Base-by-base conservation (phyloP, 2,329 filamentous ascomycete genomes). In the Penicillium sp. region DNA sequence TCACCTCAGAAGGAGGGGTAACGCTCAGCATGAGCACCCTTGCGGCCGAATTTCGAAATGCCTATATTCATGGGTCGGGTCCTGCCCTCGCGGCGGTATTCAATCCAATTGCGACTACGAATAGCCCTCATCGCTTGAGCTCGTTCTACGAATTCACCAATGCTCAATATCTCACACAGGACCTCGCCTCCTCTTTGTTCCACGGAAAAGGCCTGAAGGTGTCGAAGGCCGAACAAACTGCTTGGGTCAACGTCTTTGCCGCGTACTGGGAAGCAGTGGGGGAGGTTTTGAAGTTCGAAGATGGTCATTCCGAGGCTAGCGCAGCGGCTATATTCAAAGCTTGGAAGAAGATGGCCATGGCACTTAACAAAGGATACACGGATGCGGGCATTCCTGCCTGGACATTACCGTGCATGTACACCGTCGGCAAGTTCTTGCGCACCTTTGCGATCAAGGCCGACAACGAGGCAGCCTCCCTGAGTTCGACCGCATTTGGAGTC, bases 391-490 rank as follows among this genome's bases (percentile, higher is more conserved):
- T 54, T 19, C 52, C 91, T 63, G 88, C 91, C 31, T 99, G 95
- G 93, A 95, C 92, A 0, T 87, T 99, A 51, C 93, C 95, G 3
- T 93, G 90, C 70, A 81, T 99, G 39, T 98, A 98, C 70, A 84
- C 90, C 52, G 87, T 89, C 24, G 93, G 92, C 54, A 96, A 91
- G 75, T 92, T 96, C 71, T 76, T 99, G 57, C 84, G 95, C 58
- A 79, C 89, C 44, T 96, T 96, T 75, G 95, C 95, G 48, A 95
- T 97, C 73, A 91, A 89, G 69, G 93, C 95, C 55, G 95, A 99
- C 72, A 85, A 88, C 37, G 88, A 90, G 68, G 71, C 78, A 45
- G 78, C 79, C n/a, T 78, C 77, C 50, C 78, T 80, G 55, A 82
- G 69, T 22, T 66, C 79, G 54, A 74, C 77, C 16, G 73, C 74